Conservation (phyloP, 805 yeast genomes). For the Clavispora fructus region DNA sequence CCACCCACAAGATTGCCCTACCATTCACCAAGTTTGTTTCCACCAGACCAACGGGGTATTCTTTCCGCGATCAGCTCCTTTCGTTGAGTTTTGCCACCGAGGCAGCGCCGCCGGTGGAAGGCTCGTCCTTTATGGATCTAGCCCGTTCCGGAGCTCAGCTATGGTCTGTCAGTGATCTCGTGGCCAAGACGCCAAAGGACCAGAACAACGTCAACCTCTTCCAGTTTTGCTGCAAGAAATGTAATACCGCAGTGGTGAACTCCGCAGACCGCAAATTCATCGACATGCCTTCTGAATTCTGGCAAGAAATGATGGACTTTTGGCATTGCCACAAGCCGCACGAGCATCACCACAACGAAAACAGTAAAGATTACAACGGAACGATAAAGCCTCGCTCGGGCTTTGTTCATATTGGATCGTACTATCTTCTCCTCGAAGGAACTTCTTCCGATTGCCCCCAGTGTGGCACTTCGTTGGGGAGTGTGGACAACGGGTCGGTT, state of each 20-base stretch:
- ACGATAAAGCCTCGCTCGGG: slow-evolving; percentile 39
- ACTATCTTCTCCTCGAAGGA: slow-evolving; percentile 44
- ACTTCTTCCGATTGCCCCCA: slow-evolving; percentile 24
- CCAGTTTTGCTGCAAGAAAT: slow-evolving; percentile 25
- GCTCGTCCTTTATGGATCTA: slow-evolving; percentile 8
- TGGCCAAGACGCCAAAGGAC: slow-evolving; percentile 26
- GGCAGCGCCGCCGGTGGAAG: background rate
- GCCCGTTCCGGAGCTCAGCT: slow-evolving; percentile 7
- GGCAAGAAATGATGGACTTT: slow-evolving; percentile 94
- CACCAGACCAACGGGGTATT: background rate
- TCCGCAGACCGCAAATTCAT: slow-evolving; percentile 31
- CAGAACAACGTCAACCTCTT: slow-evolving; percentile 18
- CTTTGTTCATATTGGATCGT: slow-evolving; percentile 50
- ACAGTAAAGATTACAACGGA: slow-evolving; percentile 24
- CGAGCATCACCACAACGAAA: slow-evolving; percentile 15
- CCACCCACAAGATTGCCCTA: background rate
- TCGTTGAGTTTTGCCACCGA: background rate
- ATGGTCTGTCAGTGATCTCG: slow-evolving; percentile 43
- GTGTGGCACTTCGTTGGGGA: slow-evolving; percentile 41
- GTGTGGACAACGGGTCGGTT: slow-evolving; percentile 15
- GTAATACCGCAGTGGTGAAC: slow-evolving; percentile 24
- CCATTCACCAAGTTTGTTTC: background rate
- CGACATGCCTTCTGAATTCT: slow-evolving; percentile 85
- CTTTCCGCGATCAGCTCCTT: background rate
- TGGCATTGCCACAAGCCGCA: slow-evolving; percentile 95